phyloP scores from a whole-genome alignment of 768 basidiomycete genomes.

The Filobasidium wieringae region DNA sequence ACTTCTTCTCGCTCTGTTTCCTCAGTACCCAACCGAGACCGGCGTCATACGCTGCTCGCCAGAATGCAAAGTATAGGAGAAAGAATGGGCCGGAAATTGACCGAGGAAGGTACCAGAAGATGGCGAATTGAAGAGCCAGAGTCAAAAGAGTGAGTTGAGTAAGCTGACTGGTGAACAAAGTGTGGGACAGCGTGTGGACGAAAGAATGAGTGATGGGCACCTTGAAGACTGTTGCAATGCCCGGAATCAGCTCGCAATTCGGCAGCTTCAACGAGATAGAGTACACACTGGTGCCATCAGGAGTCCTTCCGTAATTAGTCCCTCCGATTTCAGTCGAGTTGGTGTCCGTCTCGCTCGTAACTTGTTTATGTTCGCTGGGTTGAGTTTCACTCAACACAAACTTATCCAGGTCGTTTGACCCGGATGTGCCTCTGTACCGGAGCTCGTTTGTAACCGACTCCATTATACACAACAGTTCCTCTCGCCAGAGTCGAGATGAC shows the following conservation, averaged over 20 bases:
- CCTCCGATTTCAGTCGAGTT: background rate
- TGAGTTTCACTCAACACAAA: no score
- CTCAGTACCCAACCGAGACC: slow-evolving; percentile 90
- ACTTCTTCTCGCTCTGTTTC: slow-evolving; percentile 87
- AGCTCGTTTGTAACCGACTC: slow-evolving; percentile 1
- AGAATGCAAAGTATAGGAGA: slow-evolving; percentile 80
- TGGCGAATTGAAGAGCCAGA: slow-evolving; percentile 60
- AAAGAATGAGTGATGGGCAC: slow-evolving; percentile 42
- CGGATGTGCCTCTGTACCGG: background rate
- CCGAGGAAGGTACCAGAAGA: slow-evolving; percentile 54
- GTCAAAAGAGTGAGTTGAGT: slow-evolving; percentile 74
- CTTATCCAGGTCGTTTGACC: background rate
- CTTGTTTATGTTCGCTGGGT: background rate
- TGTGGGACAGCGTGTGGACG: slow-evolving; percentile 23
- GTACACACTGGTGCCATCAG: slow-evolving; percentile 62
- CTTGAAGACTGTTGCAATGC: slow-evolving; percentile 56
- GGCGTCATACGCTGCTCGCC: slow-evolving; percentile 80
- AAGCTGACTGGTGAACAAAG: slow-evolving; percentile 47
- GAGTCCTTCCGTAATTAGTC: slow-evolving; percentile 48
- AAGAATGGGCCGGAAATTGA: slow-evolving; percentile 52
- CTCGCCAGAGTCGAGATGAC: no score
- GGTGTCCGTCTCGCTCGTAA: background rate
- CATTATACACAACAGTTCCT: no score
- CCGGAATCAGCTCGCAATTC: slow-evolving; percentile 6
- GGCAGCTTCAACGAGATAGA: slow-evolving; percentile 12